Percentiles rank a stretch among this genome's conserved stretches.
Evolutionary conservation across 768 basidiomycete genomes (phyloP).

Genomic region (Mycena latifolia): DNA sequence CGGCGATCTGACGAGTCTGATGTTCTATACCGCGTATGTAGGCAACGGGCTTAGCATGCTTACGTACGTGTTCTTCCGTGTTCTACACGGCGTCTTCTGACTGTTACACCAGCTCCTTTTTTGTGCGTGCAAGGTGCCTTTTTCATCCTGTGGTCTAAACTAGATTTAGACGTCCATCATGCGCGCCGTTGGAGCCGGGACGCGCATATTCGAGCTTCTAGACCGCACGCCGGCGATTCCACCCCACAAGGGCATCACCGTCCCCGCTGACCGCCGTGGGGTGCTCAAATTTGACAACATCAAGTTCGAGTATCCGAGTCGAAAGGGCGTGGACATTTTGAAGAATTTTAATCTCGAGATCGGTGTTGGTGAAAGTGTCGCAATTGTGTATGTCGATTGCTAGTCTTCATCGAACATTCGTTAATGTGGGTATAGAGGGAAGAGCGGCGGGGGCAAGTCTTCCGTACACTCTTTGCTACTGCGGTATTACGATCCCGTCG

Average conservation of each 20-base stretch:
- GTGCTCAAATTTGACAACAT: conserved; percentile 86
- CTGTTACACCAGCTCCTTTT: conserved; percentile 56
- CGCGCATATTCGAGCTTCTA: conserved; percentile 93
- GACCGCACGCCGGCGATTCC: conserved; percentile 84
- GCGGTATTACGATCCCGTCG: conserved; percentile 91
- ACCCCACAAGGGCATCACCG: conserved; percentile 67
- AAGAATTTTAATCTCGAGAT: conserved; percentile 87
- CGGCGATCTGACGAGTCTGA: conserved; percentile 89
- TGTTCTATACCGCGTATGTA: conserved; percentile 93
- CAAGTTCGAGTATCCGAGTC: conserved; percentile 90
- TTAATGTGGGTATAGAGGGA: conserved; percentile 66
- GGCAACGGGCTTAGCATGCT: conserved; percentile 77
- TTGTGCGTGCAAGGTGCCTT: conserved; percentile 51
- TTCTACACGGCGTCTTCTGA: conserved; percentile 13
- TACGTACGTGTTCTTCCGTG: conserved; percentile 61
- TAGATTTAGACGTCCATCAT: conserved; percentile 84
- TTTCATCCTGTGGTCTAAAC: conserved; percentile 51
- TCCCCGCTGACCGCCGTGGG: conserved; percentile 72
- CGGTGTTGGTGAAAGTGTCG: conserved; percentile 87
- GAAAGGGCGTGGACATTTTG: conserved; percentile 84
- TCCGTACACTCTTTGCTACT: conserved; percentile 89
- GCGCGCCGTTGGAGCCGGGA: conserved; percentile 95
- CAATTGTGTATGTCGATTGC: conserved; percentile 81
- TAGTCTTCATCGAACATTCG: neutral
- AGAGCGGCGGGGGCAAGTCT: conserved; percentile 95